These are phyloP conservation scores for Pyrenochaeta sp. DNA, from an alignment of 2,329 filamentous ascomycete species.

Conservation along the genomic window DNA sequence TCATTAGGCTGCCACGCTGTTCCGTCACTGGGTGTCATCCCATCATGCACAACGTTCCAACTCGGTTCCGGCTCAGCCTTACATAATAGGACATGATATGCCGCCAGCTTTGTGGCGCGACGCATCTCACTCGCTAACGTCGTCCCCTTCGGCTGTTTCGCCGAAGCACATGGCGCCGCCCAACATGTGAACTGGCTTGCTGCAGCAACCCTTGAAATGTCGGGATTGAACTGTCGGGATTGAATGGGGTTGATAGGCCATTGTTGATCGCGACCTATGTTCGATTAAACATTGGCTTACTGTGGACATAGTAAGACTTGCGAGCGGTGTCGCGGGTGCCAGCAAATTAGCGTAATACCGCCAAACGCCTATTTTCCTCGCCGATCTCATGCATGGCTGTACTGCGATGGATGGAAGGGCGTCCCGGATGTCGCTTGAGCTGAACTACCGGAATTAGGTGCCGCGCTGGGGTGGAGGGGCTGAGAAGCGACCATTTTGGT, in stretches of 20 bases:
- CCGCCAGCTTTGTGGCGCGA: slow-evolving; percentile 10
- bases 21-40: slow-evolving; percentile 11
- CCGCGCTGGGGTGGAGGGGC: slow-evolving; percentile 32
- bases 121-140: slow-evolving; percentile 14
- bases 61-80: slow-evolving; percentile 17
- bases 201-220: slow-evolving; percentile 14
- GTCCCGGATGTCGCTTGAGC: slow-evolving; percentile 23
- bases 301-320: not conserved
- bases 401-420: slow-evolving; percentile 27
- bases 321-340: not conserved
- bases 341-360: slow-evolving; percentile 9
- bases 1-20: slow-evolving; percentile 12
- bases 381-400: slow-evolving; percentile 24
- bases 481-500: slow-evolving; percentile 37
- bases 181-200: slow-evolving; percentile 10
- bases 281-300: slow-evolving; percentile 1
- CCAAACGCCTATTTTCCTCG: not conserved
- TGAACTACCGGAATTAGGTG: slow-evolving; percentile 24
- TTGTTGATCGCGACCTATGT: slow-evolving; percentile 10
- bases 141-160: slow-evolving; percentile 18
- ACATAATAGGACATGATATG: slow-evolving; percentile 22
- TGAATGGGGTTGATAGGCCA: slow-evolving; percentile 14
- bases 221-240: not conserved
- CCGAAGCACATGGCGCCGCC: slow-evolving; percentile 15
- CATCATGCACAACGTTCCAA: slow-evolving; percentile 3